phyloP scores from a whole-genome alignment of 257 asterid species.

The Solanum clarkiae region DNA sequence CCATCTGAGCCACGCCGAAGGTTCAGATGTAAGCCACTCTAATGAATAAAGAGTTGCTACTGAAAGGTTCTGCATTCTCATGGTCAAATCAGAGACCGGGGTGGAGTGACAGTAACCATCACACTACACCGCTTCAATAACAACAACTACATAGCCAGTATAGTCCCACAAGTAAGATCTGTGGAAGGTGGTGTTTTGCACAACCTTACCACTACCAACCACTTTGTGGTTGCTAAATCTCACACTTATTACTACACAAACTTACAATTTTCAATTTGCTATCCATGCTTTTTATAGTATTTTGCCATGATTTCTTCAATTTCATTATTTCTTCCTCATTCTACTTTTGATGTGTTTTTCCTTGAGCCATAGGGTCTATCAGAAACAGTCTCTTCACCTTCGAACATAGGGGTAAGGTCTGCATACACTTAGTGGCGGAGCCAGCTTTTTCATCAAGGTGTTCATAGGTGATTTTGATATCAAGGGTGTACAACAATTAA shows the following conservation, averaged over 20 bases:
- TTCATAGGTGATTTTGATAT: too few relatives aligned
- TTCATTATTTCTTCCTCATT: too few relatives aligned
- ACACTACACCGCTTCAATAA: not conserved
- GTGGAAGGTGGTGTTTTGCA: not conserved
- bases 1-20: not conserved
- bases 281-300: too few relatives aligned
- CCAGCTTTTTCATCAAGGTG: too few relatives aligned
- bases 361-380: too few relatives aligned
- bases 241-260: not conserved
- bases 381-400: too few relatives aligned
- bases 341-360: too few relatives aligned
- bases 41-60: not conserved
- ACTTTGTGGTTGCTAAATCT: not conserved
- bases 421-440: too few relatives aligned
- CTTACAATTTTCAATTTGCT: not conserved
- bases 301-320: too few relatives aligned
- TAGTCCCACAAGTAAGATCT: not conserved
- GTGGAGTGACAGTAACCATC: not conserved
- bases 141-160: not conserved
- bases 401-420: too few relatives aligned
- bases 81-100: not conserved
- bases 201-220: not conserved
- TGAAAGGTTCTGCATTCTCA: not conserved
- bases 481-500: too few relatives aligned
- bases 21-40: not conserved